A percentile compares a stretch with the other conserved stretches of the same genome.
These are phyloP conservation scores for Calonectria pseudoreteaudii DNA, from an alignment of 2,329 filamentous ascomycete genomes.

Conservation along the genomic window DNA sequence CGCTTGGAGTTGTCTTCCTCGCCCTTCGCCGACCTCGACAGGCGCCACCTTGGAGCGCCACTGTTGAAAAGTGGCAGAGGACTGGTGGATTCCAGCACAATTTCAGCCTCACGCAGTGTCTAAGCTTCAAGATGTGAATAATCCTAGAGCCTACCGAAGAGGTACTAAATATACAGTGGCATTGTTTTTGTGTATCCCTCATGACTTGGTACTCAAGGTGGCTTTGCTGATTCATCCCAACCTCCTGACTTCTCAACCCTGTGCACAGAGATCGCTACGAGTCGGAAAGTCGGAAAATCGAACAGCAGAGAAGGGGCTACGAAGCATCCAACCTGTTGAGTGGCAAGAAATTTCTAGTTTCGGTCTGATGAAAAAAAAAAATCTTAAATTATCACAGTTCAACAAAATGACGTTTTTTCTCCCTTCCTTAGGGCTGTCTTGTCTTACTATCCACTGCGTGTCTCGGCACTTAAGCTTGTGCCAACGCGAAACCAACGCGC, in stretches of 20 bases:
- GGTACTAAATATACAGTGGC: neutral
- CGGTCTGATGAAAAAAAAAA: neutral
- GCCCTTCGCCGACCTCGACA: neutral
- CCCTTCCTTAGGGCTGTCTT: neutral
- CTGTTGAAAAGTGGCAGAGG: neutral
- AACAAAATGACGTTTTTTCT: neutral
- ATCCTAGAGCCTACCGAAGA: no score
- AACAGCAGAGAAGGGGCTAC: neutral
- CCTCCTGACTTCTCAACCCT: neutral
- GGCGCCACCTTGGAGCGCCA: neutral
- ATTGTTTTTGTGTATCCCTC: neutral
- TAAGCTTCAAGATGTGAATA: neutral
- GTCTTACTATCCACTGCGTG: neutral
- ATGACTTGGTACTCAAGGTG: neutral
- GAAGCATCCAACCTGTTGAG: neutral
- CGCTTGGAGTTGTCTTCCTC: neutral
- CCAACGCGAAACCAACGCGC: conserved; percentile 43
- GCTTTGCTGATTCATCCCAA: neutral
- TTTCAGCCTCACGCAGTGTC: neutral
- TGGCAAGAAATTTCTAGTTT: no score
- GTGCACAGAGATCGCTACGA: neutral
- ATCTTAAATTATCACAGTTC: neutral
- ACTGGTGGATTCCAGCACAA: neutral
- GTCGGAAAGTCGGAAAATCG: neutral
- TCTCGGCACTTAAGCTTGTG: conserved; percentile 6